Percentiles rank a stretch among this genome's conserved stretches.
These are phyloP conservation scores for Botrytis squamosa DNA, from an alignment of 2,329 filamentous ascomycete genomes.

Conservation along the genomic window DNA sequence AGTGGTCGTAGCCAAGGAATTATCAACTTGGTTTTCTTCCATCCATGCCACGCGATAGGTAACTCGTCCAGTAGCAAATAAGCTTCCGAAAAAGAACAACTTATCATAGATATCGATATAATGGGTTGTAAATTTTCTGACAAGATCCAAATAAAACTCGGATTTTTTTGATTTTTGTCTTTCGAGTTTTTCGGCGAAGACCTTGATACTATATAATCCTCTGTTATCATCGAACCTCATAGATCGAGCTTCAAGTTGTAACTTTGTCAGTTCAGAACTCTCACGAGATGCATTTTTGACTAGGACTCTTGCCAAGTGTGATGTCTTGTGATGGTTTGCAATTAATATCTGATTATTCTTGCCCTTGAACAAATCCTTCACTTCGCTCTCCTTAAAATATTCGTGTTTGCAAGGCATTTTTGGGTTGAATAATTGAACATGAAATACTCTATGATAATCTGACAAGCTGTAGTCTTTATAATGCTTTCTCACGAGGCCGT, in stretches of 20 bases:
- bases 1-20: too few species aligned
- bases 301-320: not conserved
- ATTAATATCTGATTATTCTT: not conserved
- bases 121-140: not conserved
- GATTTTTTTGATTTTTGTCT: not conserved
- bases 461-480: not conserved
- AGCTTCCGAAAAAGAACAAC: too few species aligned
- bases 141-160: not conserved
- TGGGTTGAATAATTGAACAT: not conserved
- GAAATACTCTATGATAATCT: not conserved
- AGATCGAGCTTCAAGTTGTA: not conserved
- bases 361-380: not conserved
- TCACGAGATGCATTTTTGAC: not conserved
- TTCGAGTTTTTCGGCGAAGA: not conserved
- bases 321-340: not conserved
- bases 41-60: too few species aligned
- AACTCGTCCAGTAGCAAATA: too few species aligned
- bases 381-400: not conserved
- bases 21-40: too few species aligned
- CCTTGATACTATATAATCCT: not conserved
- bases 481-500: not conserved
- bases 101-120: not conserved
- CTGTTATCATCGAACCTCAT: not conserved
- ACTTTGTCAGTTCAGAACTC: fast-evolving
- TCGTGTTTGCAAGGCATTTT: not conserved